Evolutionary conservation across 768 basidiomycete genomes (phyloP).

Genomic region (Suillus subalutaceus): DNA sequence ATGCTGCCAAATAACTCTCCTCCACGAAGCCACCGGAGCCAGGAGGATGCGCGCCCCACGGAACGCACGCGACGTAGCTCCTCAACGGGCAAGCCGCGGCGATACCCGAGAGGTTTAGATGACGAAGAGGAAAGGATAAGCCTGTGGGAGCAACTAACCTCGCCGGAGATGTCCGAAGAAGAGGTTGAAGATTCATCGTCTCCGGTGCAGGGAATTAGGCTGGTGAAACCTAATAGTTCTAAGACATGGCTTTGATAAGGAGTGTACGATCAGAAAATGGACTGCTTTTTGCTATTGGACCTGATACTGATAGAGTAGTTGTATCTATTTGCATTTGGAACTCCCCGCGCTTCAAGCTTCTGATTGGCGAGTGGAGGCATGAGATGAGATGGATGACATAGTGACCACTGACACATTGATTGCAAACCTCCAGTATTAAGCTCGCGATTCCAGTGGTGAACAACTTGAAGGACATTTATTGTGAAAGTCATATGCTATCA

Average conservation of each 20-base stretch:
- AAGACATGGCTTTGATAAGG: slow-evolving; percentile 24
- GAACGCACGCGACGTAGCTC: slow-evolving; percentile 39
- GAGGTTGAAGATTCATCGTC: slow-evolving; percentile 5
- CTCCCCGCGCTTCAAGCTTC: neutral
- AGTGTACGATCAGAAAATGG: neutral
- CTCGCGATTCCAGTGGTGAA: neutral
- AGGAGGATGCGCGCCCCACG: slow-evolving; percentile 17
- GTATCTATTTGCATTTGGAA: neutral
- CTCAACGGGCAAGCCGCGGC: slow-evolving; percentile 50
- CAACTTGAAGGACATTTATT: neutral
- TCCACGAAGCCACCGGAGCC: slow-evolving; percentile 10
- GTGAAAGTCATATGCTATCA: neutral
- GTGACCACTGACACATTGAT: neutral
- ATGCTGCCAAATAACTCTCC: slow-evolving; percentile 9
- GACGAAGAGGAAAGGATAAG: slow-evolving; percentile 66
- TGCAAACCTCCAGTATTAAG: neutral
- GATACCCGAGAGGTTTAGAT: slow-evolving; percentile 49
- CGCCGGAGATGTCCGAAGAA: slow-evolving; percentile 24
- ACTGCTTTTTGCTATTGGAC: neutral
- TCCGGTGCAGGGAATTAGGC: slow-evolving; percentile 38
- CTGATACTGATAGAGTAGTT: neutral
- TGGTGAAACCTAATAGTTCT: slow-evolving; percentile 36
- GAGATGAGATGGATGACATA: neutral
- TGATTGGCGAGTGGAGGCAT: neutral
- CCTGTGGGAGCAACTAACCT: slow-evolving; percentile 42